A percentile compares a stretch with the other conserved stretches of the same genome.
Evolutionary conservation across 2,329 filamentous ascomycete genomes (phyloP).

Genomic region (Apiospora kogelbergensis): DNA sequence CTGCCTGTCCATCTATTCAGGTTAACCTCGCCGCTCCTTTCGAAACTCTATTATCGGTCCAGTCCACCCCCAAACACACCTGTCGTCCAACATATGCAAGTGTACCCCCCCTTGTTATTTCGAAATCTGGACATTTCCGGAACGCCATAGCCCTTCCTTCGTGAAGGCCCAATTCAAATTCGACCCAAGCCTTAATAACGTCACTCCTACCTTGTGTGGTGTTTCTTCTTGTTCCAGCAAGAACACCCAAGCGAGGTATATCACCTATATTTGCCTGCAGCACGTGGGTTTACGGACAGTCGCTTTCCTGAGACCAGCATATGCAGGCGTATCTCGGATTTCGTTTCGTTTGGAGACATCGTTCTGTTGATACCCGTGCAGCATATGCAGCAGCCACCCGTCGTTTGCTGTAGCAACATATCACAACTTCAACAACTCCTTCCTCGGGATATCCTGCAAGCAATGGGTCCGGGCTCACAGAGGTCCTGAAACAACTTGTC

Average conservation of each 20-base stretch:
- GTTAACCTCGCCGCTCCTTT: slow-evolving; percentile 11
- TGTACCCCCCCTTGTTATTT: not conserved
- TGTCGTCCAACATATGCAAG: not conserved
- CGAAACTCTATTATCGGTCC: slow-evolving; percentile 10
- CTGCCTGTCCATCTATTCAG: not conserved
- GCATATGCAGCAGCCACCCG: slow-evolving; percentile 2
- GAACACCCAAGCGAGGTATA: not conserved
- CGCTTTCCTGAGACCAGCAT: not conserved
- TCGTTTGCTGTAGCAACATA: not conserved
- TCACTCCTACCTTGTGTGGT: not conserved
- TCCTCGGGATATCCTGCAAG: not conserved
- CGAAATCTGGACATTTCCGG: slow-evolving; percentile 1
- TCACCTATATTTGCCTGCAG: not conserved
- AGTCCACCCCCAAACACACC: slow-evolving; percentile 1
- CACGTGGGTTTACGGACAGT: not conserved
- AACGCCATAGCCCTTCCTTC: not conserved
- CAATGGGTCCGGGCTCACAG: not conserved
- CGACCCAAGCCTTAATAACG: not conserved
- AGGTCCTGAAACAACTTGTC: not conserved
- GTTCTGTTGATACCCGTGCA: slow-evolving; percentile 3
- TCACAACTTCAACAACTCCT: not conserved
- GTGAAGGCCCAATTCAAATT: not conserved
- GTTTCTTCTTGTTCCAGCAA: not conserved
- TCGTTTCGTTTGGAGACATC: slow-evolving; percentile 7
- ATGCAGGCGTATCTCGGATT: not conserved